Conservation (phyloP, 345 rosid species). For the Durio zibethinus region DNA sequence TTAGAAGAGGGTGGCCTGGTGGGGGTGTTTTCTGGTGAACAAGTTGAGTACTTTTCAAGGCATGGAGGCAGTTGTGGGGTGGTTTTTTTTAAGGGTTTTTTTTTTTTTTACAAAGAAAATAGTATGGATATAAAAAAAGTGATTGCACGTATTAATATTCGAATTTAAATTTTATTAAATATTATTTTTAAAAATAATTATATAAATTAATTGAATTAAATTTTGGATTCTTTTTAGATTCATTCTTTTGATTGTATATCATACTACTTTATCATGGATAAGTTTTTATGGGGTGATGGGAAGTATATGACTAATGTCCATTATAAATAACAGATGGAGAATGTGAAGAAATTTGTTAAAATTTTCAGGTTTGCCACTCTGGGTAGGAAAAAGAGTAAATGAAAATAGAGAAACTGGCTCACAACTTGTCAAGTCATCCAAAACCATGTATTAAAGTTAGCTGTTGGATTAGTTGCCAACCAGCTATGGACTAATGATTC, state of each 20-base stretch:
- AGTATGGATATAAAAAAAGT: too few species aligned
- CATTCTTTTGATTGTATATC: background rate
- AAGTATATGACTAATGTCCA: background rate
- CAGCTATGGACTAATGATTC: background rate
- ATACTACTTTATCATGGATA: background rate
- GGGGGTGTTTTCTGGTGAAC: conserved; percentile 9
- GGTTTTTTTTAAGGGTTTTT: background rate
- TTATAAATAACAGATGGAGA: background rate
- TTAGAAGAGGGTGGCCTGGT: background rate
- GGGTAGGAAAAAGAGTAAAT: background rate
- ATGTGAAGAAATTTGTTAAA: conserved; percentile 10
- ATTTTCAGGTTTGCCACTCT: background rate
- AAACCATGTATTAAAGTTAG: background rate
- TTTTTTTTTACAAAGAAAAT: too few species aligned
- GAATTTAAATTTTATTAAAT: too few species aligned
- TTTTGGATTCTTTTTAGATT: too few species aligned
- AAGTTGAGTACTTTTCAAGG: conserved; percentile 17
- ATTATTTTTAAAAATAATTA: too few species aligned
- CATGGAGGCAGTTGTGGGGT: background rate
- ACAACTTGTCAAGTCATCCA: background rate
- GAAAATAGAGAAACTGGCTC: background rate
- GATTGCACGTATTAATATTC: too few species aligned
- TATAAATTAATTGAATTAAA: too few species aligned
- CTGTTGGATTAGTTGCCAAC: background rate
- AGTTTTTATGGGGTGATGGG: conserved; percentile 9